Percentiles rank a stretch among this genome's conserved stretches.
Evolutionary conservation across 1,284 basidiomycete genomes (phyloP).

Genomic region (Malassezia sp.): DNA sequence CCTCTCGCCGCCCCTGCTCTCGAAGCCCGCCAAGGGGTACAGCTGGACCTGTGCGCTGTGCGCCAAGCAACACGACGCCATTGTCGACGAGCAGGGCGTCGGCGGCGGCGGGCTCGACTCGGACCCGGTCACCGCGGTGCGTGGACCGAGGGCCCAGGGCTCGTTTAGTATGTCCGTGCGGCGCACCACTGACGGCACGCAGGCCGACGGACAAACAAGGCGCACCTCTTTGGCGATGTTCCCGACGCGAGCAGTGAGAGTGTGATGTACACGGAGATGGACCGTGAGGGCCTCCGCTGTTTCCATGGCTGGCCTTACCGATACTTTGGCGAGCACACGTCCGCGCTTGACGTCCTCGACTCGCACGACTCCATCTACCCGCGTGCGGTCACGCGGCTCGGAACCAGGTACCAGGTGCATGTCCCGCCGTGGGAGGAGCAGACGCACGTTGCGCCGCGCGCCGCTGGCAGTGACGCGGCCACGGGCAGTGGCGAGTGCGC

Average conservation of each 20-base stretch:
- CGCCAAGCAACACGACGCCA: slow-evolving; percentile 60
- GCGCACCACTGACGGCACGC: slow-evolving; percentile 17
- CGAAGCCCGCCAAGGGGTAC: slow-evolving; percentile 90
- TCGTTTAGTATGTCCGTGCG: no score
- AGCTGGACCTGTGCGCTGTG: slow-evolving; percentile 95
- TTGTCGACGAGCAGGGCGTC: slow-evolving; percentile 15
- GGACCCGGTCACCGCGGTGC: background rate
- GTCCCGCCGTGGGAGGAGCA: slow-evolving; percentile 39
- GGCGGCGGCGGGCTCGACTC: slow-evolving; percentile 18
- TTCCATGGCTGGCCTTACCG: slow-evolving; percentile 91
- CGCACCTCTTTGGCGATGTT: slow-evolving; percentile 14
- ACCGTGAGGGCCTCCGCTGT: slow-evolving; percentile 53
- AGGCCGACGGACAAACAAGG: slow-evolving; percentile 16
- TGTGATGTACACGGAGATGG: slow-evolving; percentile 19
- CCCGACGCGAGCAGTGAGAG: slow-evolving; percentile 19
- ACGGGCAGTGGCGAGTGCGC: no score
- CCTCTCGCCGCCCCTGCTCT: slow-evolving; percentile 79
- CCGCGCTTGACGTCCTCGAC: slow-evolving; percentile 58
- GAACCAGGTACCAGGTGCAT: slow-evolving; percentile 69
- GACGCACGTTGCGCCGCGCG: slow-evolving; percentile 18
- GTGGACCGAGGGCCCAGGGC: background rate
- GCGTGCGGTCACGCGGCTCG: slow-evolving; percentile 72
- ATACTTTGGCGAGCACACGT: slow-evolving; percentile 85
- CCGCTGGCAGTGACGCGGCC: no score
- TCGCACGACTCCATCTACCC: slow-evolving; percentile 90